phyloP scores from a whole-genome alignment of 1,284 basidiomycete genomes.

The Peniophora sp. region DNA sequence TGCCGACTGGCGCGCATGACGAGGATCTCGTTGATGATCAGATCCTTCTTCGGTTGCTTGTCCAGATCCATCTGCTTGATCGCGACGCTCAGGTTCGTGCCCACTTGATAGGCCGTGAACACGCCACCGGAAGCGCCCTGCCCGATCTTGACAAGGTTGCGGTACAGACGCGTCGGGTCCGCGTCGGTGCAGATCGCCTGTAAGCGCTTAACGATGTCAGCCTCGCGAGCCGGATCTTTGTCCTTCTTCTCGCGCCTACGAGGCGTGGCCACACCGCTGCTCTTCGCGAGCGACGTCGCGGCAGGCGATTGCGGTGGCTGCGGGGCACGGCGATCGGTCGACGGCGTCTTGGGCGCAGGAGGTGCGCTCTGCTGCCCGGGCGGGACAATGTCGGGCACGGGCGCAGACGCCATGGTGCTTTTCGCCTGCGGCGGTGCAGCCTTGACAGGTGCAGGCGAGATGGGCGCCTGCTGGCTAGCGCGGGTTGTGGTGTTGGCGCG shows the following conservation, averaged over 20 bases:
- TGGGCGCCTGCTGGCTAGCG: constrained; percentile 20
- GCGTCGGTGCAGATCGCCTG: constrained; percentile 96
- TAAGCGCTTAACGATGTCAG: constrained; percentile 86
- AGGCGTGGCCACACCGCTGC: constrained; percentile 61
- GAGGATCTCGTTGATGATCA: constrained; percentile 99
- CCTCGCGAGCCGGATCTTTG: constrained; percentile 74
- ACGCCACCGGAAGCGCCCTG: constrained; percentile 98
- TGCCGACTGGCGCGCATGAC: constrained; percentile 97
- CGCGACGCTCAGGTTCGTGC: constrained; percentile 88
- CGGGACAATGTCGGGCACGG: constrained; percentile 38
- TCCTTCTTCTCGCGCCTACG: constrained; percentile 83
- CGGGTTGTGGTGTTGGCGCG: constrained; percentile 58
- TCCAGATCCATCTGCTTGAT: constrained; percentile 99
- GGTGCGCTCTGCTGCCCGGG: constrained; percentile 29
- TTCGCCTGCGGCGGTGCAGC: constrained; percentile 18
- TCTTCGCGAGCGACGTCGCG: constrained; percentile 53
- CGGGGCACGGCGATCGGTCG: constrained; percentile 14
- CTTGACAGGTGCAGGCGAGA: constrained; percentile 5
- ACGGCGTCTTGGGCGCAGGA: constrained; percentile 12
- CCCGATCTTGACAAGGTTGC: constrained; percentile 93
- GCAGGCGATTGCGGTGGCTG: constrained; percentile 41
- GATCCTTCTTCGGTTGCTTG: constrained; percentile 98
- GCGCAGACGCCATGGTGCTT: constrained; percentile 41
- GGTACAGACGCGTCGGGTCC: constrained; percentile 91
- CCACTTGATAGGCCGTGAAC: constrained; percentile 96